Base-by-base conservation (phyloP, 257 asterid species). In the Anisodus acutangulus region DNA sequence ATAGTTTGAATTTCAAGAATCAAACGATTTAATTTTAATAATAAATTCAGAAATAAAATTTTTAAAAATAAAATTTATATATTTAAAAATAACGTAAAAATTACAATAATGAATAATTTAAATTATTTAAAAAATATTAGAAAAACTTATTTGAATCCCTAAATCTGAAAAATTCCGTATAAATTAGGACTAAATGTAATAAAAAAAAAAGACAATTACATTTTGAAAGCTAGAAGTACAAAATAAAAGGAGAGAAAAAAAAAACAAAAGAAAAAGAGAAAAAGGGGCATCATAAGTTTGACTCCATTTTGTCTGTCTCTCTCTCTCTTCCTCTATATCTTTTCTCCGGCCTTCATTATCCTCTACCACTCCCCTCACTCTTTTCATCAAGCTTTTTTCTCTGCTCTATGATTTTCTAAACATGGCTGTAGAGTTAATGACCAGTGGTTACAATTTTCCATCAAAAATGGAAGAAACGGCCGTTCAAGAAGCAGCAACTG, bases 341-440 rank as follows among this genome's bases (percentile, higher is more conserved):
- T 47, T 22, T 31, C 49, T 66, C 22, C 45, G 58, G 2, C 5
- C 55, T 53, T 66, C 84, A 82, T 45, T 79, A 17, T 76, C 76
- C 19, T 16, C 47, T 35, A 54, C 57, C 82, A 79, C 35, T 17
- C 70, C 53, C 35, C 0, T 31, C 15, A 6, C 19, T 78, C 4
- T 80, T 84, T 53, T 54, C 31, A 43, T 54, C 31, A 43, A n/a
- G 35, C n/a, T 71, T 79, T 7, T 51, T 26, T 57, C 19, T 71
- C 9, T 53, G 8, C 19, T 83, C 83, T 69, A 59, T 79, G 53
- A 3, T 55, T 31, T 85, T 83, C 47, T 53, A 53, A 78, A 81
- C 37, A 94, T 94, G 97, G 97, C 95, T 6, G 94, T 95, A 11
- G 94, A 94, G 3, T 84, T 93, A 85, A 94, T 94, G 95, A 81